These are phyloP conservation scores for Annona cherimola DNA, from an alignment of 164 flowering plant species.

Conservation along the genomic window DNA sequence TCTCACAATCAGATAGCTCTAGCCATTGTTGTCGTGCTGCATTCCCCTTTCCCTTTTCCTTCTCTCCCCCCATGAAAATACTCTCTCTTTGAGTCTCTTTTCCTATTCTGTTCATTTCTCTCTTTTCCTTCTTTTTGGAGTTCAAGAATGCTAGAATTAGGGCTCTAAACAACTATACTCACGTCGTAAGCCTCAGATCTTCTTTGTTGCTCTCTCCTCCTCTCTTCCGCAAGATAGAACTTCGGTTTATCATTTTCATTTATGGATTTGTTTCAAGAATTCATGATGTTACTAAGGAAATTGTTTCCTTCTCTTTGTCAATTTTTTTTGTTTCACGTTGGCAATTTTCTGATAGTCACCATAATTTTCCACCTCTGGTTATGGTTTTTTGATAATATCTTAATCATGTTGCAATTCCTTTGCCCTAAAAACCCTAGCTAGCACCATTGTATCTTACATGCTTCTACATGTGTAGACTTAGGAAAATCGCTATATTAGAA, in stretches of 20 bases:
- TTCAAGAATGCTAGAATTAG: constrained; percentile 9
- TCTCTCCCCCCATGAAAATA: neutral
- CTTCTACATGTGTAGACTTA: no score
- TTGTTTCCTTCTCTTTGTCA: neutral
- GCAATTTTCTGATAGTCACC: neutral
- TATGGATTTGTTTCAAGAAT: neutral
- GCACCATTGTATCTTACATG: no score
- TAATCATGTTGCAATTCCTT: no score
- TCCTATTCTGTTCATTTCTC: no score
- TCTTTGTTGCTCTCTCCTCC: neutral
- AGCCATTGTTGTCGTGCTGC: no score
- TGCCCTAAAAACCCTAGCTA: no score
- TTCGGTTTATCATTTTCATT: neutral
- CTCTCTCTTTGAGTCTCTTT: no score
- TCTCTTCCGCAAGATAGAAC: neutral
- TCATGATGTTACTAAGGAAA: neutral
- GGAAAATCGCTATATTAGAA: no score
- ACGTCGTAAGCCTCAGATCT: constrained; percentile 31
- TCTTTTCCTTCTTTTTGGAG: neutral
- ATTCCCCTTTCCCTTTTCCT: neutral
- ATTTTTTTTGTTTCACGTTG: neutral
- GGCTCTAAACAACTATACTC: constrained; percentile 5
- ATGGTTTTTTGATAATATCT: no score
- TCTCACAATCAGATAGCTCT: no score
- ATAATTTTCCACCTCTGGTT: neutral